phyloP scores from a whole-genome alignment of 129 eudicot species.

The Chrysanthemum lavandulifolium region DNA sequence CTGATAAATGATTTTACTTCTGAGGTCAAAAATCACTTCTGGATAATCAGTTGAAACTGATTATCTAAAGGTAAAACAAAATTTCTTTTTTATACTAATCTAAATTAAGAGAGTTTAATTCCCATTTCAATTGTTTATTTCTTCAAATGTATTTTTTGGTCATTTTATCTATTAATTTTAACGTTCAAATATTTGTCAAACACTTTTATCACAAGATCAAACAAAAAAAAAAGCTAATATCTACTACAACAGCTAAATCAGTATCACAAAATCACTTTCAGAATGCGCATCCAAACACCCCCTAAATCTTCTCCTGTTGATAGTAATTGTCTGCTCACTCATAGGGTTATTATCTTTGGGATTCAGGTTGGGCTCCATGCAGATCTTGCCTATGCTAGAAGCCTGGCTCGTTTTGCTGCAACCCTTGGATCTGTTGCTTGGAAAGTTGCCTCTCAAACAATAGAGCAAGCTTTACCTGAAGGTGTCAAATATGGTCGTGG shows the following conservation, averaged over 20 bases:
- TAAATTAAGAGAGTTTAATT: too few species aligned
- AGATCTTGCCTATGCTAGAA: slow-evolving; percentile 85
- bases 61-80: too few species aligned
- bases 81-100: too few species aligned
- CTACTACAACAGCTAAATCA: too few species aligned
- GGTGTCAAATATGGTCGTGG: slow-evolving; percentile 89
- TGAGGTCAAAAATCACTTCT: too few species aligned
- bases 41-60: too few species aligned
- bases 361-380: slow-evolving; percentile 88
- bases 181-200: too few species aligned
- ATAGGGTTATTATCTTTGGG: slow-evolving; percentile 15
- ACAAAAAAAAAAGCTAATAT: neutral
- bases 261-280: neutral
- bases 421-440: slow-evolving; percentile 89
- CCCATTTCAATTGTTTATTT: too few species aligned
- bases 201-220: neutral
- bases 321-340: neutral
- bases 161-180: too few species aligned
- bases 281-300: slow-evolving; percentile 2
- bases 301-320: neutral
- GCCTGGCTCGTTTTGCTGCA: slow-evolving; percentile 95
- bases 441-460: slow-evolving; percentile 86
- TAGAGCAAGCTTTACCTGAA: slow-evolving; percentile 79
- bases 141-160: too few species aligned
- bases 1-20: too few species aligned